A percentile compares a stretch with the other conserved stretches of the same genome.
Conservation (phyloP, 257 asterid species). For the Jaltomata sinuosa region DNA sequence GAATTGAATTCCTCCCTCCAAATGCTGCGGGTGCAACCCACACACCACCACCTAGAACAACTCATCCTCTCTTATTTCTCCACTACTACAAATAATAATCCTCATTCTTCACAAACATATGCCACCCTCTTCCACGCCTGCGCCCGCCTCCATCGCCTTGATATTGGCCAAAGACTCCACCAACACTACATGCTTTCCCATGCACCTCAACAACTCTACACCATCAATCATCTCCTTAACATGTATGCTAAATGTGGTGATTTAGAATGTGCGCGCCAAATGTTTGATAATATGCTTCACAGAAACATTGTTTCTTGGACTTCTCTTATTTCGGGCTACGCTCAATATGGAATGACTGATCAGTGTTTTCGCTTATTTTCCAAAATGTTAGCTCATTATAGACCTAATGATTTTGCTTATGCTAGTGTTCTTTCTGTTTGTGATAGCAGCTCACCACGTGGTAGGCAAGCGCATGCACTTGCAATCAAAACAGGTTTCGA, state of each 20-base stretch:
- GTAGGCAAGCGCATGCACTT: conserved; percentile 59
- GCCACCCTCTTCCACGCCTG: conserved; percentile 31
- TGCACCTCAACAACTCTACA: conserved; percentile 19
- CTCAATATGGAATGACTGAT: conserved; percentile 36
- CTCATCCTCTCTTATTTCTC: conserved; percentile 7
- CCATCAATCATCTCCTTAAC: conserved; percentile 41
- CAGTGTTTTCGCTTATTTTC: conserved; percentile 45
- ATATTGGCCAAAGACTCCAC: conserved; percentile 20
- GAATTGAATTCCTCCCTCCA: conserved; percentile 7
- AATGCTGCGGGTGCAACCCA: conserved; percentile 4
- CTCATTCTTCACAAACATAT: conserved; percentile 5
- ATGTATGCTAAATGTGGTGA: conserved; percentile 45
- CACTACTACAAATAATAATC: background rate
- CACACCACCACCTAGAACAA: conserved; percentile 13
- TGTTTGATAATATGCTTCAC: conserved; percentile 51
- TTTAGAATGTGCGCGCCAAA: conserved; percentile 32
- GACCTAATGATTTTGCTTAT: conserved; percentile 73
- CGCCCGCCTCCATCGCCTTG: conserved; percentile 13
- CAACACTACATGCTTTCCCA: conserved; percentile 5
- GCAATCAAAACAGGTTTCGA: conserved; percentile 47
- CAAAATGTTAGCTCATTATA: conserved; percentile 31
- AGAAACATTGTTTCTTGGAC: conserved; percentile 74
- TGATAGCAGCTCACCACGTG: conserved; percentile 28
- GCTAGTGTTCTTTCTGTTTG: conserved; percentile 62
- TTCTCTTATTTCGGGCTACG: conserved; percentile 56